Base-by-base conservation (phyloP, 768 basidiomycete species). In the Termitomyces titanicus region DNA sequence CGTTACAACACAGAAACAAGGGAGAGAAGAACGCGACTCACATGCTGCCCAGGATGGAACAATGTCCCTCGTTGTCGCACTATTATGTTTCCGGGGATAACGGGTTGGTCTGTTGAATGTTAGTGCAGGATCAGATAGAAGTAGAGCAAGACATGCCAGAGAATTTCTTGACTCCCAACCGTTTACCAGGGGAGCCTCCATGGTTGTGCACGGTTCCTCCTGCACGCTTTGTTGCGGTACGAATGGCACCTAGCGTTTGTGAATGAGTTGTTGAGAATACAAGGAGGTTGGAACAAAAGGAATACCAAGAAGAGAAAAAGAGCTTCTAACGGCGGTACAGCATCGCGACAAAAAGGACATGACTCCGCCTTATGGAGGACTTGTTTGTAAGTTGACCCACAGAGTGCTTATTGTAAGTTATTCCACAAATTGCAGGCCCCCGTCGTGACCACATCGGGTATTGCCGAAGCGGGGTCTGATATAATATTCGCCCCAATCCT, bases 201-300 rank as follows among this genome's bases (percentile, higher is more conserved):
- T 94, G 89, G 69, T 98, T 98, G 69, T 89, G 86, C 3, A 94
- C 89, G 8, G 89, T 92, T 38, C 97, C 97, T 63, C 95, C 96
- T 43, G 94, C 96, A 40, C 93, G 86, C 72, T 99, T 99, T 54
- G 97, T 98, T 34, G 97, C 94, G 12, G 89, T 96, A 66, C 96
- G 87, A 47, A 96, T 77, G 40, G 94, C 82, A 29, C 87, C 86
- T 64, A 73, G 53, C 6, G 33, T 72, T 80, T 79, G 44, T 20
- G 20, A 9, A 24, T 46, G 22, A 51, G 29, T 20, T 31, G 11
- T 47, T 43, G 29, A 51, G 47, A 45, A 56, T 48, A 54, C 11
- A 31, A 31, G 18, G 40, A 25, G 7, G 39, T 17, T 24, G 51
- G 40, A 31, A 53, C 55, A 39, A 59, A 56, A 27, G 9, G 29